Percentiles rank a stretch among this genome's conserved stretches.
Evolutionary conservation across 2,329 filamentous ascomycete species (phyloP).

Genomic region (Colletotrichum sp.): DNA sequence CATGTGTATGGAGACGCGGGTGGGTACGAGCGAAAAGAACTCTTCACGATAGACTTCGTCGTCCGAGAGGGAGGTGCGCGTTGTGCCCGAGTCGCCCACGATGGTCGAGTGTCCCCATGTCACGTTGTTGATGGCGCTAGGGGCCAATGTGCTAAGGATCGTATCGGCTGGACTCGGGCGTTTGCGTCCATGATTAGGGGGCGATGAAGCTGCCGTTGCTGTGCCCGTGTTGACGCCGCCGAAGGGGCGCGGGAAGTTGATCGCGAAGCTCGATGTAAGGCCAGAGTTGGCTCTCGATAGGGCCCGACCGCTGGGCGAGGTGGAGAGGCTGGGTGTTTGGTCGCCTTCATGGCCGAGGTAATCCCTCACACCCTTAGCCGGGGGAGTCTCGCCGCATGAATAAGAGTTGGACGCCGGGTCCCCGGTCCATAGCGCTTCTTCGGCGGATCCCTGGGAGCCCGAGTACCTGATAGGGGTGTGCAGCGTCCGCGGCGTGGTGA

Average conservation of each 20-base stretch:
- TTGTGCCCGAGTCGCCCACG: conserved; percentile 48
- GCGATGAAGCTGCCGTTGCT: conserved; percentile 44
- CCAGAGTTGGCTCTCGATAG: conserved; percentile 60
- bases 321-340: conserved; percentile 59
- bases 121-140: conserved; percentile 47
- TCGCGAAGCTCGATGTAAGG: conserved; percentile 59
- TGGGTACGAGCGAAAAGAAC: conserved; percentile 50
- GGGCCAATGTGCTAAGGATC: conserved; percentile 59
- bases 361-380: conserved; percentile 51
- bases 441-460: conserved; percentile 59
- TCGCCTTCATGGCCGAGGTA: conserved; percentile 46
- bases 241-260: conserved; percentile 57
- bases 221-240: conserved; percentile 31
- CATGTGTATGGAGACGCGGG: conserved; percentile 57
- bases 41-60: conserved; percentile 56
- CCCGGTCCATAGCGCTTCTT: conserved; percentile 56
- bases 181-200: conserved; percentile 51
- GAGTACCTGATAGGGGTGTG: conserved; percentile 60
- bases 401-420: conserved; percentile 63
- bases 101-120: conserved; percentile 55
- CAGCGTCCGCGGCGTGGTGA: conserved; percentile 62
- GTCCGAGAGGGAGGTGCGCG: conserved; percentile 58
- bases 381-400: conserved; percentile 67
- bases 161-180: conserved; percentile 67
- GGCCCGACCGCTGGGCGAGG: conserved; percentile 61